Percentiles rank a stretch among this genome's conserved stretches.
These are phyloP conservation scores for Saturnispora besseyi DNA, from an alignment of 805 yeast species.

Conservation along the genomic window DNA sequence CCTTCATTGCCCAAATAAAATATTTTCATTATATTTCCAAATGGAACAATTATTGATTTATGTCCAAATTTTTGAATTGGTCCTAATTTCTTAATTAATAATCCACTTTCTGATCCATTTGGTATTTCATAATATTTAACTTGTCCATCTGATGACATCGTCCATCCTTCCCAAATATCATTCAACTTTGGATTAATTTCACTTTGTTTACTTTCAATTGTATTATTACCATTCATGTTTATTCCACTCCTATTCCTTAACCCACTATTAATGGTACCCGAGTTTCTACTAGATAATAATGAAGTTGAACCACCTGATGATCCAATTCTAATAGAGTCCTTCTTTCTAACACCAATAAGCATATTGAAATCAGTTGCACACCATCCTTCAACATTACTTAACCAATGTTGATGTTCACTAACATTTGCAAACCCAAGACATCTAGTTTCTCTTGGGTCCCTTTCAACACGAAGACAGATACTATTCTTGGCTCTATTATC, in stretches of 20 bases:
- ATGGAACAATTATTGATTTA: constrained; percentile 64
- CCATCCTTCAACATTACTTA: constrained; percentile 66
- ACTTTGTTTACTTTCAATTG: background rate
- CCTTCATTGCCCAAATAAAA: constrained; percentile 71
- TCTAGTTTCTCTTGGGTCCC: constrained; percentile 87
- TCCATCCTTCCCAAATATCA: constrained; percentile 74
- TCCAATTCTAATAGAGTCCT: constrained; percentile 17
- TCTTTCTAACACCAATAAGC: constrained; percentile 56
- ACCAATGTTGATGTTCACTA: constrained; percentile 60
- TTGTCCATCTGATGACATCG: constrained; percentile 59
- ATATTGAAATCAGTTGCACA: constrained; percentile 68
- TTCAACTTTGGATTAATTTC: constrained; percentile 27
- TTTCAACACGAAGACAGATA: constrained; percentile 81
- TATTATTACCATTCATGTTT: background rate
- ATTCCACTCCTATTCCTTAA: background rate
- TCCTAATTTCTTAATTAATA: constrained; percentile 47
- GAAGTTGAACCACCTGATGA: background rate
- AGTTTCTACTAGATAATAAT: background rate
- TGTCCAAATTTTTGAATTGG: constrained; percentile 66
- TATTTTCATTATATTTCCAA: constrained; percentile 65
- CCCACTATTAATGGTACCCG: background rate
- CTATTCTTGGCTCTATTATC: constrained; percentile 69
- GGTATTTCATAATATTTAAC: constrained; percentile 54
- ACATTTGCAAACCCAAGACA: constrained; percentile 78
- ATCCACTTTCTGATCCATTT: constrained; percentile 33